Conservation (phyloP, 176 grass and related monocot genomes). For the Phyllostachys edulis region DNA sequence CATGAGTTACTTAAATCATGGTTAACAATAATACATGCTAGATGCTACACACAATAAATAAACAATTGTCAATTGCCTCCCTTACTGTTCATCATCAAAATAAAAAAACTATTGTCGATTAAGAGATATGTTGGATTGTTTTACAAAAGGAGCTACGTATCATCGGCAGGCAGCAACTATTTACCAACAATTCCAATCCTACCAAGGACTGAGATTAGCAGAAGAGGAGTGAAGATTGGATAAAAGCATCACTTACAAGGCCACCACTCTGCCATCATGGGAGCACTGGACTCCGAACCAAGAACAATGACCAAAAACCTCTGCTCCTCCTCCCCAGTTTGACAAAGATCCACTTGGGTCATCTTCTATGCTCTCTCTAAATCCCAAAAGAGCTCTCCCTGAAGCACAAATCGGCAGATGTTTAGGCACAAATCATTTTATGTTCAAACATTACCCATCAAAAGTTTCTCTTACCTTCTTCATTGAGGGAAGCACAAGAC, state of each 20-base stretch:
- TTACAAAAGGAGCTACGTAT: neutral
- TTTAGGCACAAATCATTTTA: neutral
- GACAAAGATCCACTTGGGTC: constrained; percentile 34
- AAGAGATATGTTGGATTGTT: neutral
- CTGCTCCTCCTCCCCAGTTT: constrained; percentile 35
- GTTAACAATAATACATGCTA: neutral
- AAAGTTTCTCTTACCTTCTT: constrained; percentile 34
- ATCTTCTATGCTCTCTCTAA: constrained; percentile 19
- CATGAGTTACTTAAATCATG: neutral
- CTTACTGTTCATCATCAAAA: no score
- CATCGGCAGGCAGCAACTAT: neutral
- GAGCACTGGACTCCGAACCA: constrained; percentile 48
- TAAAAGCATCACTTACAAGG: constrained; percentile 53
- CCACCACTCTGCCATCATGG: constrained; percentile 27
- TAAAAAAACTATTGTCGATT: no score
- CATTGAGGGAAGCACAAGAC: constrained; percentile 15
- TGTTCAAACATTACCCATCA: neutral
- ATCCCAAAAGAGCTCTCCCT: constrained; percentile 41
- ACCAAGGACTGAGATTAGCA: neutral
- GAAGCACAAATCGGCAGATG: constrained; percentile 5
- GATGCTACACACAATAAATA: neutral
- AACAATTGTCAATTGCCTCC: neutral
- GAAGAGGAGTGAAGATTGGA: constrained; percentile 3
- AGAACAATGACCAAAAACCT: constrained; percentile 29
- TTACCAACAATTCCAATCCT: neutral